These are phyloP conservation scores for Quambalaria eucalypti DNA, from an alignment of 1,284 basidiomycete genomes.

Conservation along the genomic window DNA sequence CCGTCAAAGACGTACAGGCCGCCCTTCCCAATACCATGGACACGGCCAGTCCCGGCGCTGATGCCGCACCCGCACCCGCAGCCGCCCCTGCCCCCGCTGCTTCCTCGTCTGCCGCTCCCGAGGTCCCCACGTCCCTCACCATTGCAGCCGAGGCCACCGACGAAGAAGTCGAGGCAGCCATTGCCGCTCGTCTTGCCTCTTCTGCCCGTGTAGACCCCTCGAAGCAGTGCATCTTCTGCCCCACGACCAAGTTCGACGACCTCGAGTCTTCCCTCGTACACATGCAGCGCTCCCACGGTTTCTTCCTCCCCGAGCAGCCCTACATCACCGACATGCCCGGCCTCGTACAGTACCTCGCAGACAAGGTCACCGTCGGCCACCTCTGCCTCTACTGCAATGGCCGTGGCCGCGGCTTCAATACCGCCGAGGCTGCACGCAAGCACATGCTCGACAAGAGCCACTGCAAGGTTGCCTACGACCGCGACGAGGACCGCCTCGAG, in stretches of 20 bases:
- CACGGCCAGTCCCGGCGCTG: too few relatives aligned
- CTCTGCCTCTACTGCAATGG: conserved; percentile 74
- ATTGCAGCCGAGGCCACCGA: conserved; percentile 28
- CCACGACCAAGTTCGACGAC: conserved; percentile 52
- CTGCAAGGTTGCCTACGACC: conserved; percentile 88
- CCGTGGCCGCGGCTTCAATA: conserved; percentile 32
- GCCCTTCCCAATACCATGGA: too few relatives aligned
- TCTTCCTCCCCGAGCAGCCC: conserved; percentile 91
- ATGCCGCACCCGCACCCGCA: too few relatives aligned
- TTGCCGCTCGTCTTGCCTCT: conserved; percentile 35
- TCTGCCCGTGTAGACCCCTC: conserved; percentile 35
- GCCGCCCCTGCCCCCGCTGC: too few relatives aligned
- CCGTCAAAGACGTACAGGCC: too few relatives aligned
- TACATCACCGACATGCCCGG: conserved; percentile 77
- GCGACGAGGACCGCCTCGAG: conserved; percentile 70
- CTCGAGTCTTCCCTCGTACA: conserved; percentile 68
- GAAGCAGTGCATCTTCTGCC: conserved; percentile 65
- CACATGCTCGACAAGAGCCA: conserved; percentile 54
- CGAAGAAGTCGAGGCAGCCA: conserved; percentile 34
- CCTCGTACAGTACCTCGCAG: conserved; percentile 75
- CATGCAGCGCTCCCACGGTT: conserved; percentile 80
- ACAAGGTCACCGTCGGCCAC: conserved; percentile 87
- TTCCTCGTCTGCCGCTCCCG: too few relatives aligned
- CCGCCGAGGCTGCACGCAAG: conserved; percentile 29
- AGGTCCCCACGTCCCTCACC: not conserved